Evolutionary conservation across 164 flowering plant species (phyloP), one percentile per base, ranked within the genome.

Genomic region (Cinnamomum micranthum): DNA sequence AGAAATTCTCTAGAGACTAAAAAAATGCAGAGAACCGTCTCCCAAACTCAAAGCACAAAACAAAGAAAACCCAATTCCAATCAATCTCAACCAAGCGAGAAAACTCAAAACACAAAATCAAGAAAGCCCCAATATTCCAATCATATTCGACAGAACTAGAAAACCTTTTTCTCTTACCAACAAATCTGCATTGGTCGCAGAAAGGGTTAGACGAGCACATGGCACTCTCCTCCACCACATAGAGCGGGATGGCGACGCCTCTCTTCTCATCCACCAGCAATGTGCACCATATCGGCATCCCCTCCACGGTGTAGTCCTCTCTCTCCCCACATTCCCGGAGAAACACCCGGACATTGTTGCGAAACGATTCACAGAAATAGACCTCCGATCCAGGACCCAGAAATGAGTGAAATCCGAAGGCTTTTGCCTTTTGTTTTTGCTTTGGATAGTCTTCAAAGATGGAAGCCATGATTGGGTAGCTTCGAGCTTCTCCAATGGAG

Each of bases 151-250:
- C 1, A 41, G 15, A 62, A 47, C 19, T 2, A 28, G 60, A 55
- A 55, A 28, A 2, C 19, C 66, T 41, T 23, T 9, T 50, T 13
- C 9, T 2, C 76, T 47, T 62, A 95, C 98, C 98, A 22, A 84
- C 68, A 73, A 88, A 86, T 7, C 95, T 82, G 81, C 98, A 93
- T 71, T 87, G 89, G 78, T 92, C 95, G 69, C 99, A 95, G 74
- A 77, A 88, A 20, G 98, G 95, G 2, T 28, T 23, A 0, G 27
- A 12, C 11, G 92, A 87, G 73, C 69, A 28, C 51, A 79, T 74
- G 27, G 88, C 95, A 65, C 68, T 50, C 62, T 93, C 99, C 76
- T 92, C 92, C 47, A 95, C 77, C 27, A 86, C 87, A 76, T 89
- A 93, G 1, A 95, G 85, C 19, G 98, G 97, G 69, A 93, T 64